Evolutionary conservation across 2,329 filamentous ascomycete species (phyloP), one percentile per base, ranked within the genome.

Genomic region (Penicillium sp.): DNA sequence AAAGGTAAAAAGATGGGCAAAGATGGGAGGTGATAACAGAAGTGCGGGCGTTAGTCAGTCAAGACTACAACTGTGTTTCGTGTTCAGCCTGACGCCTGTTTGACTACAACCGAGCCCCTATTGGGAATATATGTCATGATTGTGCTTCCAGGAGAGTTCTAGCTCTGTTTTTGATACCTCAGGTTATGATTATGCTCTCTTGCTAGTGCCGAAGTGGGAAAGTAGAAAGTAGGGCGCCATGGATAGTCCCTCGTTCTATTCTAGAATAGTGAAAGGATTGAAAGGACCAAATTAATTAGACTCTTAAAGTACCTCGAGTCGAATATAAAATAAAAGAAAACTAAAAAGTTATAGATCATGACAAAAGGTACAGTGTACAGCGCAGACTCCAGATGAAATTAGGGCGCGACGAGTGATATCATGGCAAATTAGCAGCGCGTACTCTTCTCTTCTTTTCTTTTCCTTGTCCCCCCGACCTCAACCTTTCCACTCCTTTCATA

Each of bases 361-460:
- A 24, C 20, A 8, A 20, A 20, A 37, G 35, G 22, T 37, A 36
- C 34, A 13, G 20, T 23, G 34, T 36, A 37, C 35, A 37, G 35
- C 3, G 18, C 20, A 37, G 20, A 14, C 29, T 32, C 16, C n/a
- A 18, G 29, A 37, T 6, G 18, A 22, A n/a, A 14, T 20, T 23
- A 37, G 35, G 35, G 18, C 18, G 18, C 18, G 18, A 20, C 41
- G 38, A 48, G 49, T 60, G 56, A 59, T 59, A 59, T 61, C 56
- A 59, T 61, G 44, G 46, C 27, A 24, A 41, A 31, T 29, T 43
- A 31, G 28, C 47, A 43, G 24, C 57, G 56, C 55, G 58, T 58
- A 4, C 9, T 24, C 38, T n/a, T n/a, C n/a, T n/a, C n/a, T n/a
- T 42, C 14, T 28, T 36, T 13, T 31, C 23, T 34, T 37, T 24